phyloP scores from a whole-genome alignment of 371 early-diverging fungal genomes.

The Catenaria anguillulae region DNA sequence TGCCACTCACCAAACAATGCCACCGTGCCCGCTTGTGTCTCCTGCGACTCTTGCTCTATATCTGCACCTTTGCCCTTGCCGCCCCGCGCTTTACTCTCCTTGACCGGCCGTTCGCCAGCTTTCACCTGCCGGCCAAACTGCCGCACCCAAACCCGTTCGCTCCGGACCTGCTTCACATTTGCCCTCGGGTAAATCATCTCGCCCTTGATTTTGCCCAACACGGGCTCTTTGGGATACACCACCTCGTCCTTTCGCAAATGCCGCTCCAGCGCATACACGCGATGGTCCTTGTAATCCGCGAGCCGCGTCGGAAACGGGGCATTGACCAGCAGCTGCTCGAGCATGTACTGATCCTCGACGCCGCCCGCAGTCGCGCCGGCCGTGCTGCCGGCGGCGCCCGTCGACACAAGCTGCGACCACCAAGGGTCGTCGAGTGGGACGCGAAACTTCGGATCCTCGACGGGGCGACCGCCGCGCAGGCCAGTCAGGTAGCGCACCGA shows the following conservation, averaged over 20 bases:
- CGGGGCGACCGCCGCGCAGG: not conserved
- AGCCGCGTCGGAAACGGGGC: not conserved
- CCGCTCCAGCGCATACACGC: conserved; percentile 52
- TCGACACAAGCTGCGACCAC: not conserved
- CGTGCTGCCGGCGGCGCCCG: not conserved
- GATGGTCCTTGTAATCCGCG: not conserved
- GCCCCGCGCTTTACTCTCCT: conserved; percentile 14
- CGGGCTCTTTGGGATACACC: conserved; percentile 43
- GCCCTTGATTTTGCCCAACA: conserved; percentile 53
- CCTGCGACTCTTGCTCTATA: conserved; percentile 10
- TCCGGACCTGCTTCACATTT: conserved; percentile 11
- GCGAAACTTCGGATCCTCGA: not conserved
- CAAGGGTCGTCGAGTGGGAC: conserved; percentile 1
- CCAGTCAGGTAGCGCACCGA: not conserved
- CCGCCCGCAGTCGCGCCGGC: not conserved
- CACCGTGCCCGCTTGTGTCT: no score
- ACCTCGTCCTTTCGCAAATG: conserved; percentile 60
- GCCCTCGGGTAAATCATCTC: conserved; percentile 43
- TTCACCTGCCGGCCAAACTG: no score
- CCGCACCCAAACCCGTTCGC: no score
- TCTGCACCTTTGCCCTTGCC: conserved; percentile 9
- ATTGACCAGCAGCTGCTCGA: not conserved
- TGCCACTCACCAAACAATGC: conserved; percentile 77
- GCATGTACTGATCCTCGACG: not conserved
- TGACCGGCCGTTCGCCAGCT: no score